These are phyloP conservation scores for Gossypium schwendimanii DNA, from an alignment of 441 rosid species.

Conservation along the genomic window DNA sequence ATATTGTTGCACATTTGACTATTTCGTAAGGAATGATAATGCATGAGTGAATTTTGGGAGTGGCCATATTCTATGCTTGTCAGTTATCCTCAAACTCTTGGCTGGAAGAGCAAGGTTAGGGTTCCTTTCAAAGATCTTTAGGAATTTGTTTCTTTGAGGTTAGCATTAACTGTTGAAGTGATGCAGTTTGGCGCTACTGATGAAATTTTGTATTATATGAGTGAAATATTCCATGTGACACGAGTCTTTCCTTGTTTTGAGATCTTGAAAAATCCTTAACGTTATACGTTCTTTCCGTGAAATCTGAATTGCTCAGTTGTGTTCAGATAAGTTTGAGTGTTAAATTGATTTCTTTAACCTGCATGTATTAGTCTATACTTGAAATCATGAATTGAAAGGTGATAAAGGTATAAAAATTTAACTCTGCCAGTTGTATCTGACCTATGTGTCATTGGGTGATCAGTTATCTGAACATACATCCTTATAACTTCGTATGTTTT, in stretches of 20 bases:
- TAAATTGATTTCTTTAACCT: not conserved
- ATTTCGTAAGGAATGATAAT: not conserved
- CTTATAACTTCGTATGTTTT: not conserved
- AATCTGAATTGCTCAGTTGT: not conserved
- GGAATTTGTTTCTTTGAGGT: not conserved
- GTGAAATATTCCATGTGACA: not conserved
- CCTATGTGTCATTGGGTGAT: not conserved
- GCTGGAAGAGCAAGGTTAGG: not conserved
- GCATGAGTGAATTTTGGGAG: not conserved
- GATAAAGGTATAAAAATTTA: not conserved
- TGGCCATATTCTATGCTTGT: not conserved
- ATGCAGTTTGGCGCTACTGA: not conserved
- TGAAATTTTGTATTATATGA: not conserved
- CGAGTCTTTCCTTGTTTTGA: not conserved
- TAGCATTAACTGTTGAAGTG: not conserved
- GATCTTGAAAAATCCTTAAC: not conserved
- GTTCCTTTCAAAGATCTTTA: not conserved
- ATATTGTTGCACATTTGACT: not conserved
- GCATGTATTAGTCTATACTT: not conserved
- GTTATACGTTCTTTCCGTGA: not conserved
- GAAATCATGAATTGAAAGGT: not conserved
- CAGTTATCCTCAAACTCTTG: not conserved
- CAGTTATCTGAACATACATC: not conserved
- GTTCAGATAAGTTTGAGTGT: not conserved
- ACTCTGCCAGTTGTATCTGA: not conserved